Base-by-base conservation (phyloP, 192 early-diverging fungal genomes). In the Coemansia asiatica region DNA sequence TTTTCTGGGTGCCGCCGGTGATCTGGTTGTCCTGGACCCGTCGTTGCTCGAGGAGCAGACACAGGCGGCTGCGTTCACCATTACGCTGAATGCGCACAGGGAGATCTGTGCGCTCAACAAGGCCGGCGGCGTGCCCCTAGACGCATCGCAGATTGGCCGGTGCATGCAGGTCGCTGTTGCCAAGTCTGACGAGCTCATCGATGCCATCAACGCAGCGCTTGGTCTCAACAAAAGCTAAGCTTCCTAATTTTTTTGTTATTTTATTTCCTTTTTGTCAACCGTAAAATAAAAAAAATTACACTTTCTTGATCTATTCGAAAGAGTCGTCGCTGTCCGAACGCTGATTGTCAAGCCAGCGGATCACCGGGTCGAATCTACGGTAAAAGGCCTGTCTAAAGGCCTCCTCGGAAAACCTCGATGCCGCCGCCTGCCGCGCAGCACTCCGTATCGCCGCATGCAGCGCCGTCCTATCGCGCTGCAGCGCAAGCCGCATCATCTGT, bases 51-150 rank as follows among this genome's bases (percentile, higher is more conserved):
- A 99, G 71, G 95, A 97, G 68, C 91, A 93, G 74, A 83, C 90
- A 19, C 85, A 87, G 70, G 85, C 87, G 50, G 92, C 92, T 7
- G 85, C 89, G 51, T 89, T 97, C 86, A 94, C 93, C 4, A 79
- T 97, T 22, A 92, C 94, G 35, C 80, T 97, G 59, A 99, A 98
- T 61, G 84, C 88, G 6, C 94, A 99, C 69, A 85, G 90, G 48
- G 97, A 99, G 72, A 84, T 99, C 10, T 98, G 94, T 64, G 88
- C 94, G 19, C 65, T 98, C 49, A 89, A 88, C 57, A 98, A 97
- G 74, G 90, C 93, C 4, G 96, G 96, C 19, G 97, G 94, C 31
- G 83, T 90, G 23, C 83, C 92, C n/a, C 67, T 98, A 55, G 84
- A 85, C n/a, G 69, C 87, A 28, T 83, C 85, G 47, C 84, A 90